Base-by-base conservation (phyloP, 2,329 filamentous ascomycete genomes). In the Botrytis tulipae region DNA sequence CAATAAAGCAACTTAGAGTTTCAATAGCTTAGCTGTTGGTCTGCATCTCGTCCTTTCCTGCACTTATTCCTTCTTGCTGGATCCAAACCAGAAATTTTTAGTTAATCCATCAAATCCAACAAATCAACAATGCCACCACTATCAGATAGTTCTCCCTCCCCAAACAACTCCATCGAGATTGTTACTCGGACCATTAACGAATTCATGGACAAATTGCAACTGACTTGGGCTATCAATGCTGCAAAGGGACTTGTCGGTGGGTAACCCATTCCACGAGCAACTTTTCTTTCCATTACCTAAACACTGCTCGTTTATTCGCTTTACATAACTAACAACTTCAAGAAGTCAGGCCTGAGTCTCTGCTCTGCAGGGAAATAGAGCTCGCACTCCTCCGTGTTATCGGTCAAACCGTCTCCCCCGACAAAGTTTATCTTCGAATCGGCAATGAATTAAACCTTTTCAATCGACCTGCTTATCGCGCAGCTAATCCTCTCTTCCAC, bases 261-360 rank as follows among this genome's bases (percentile, higher is more conserved):
- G 66, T 42, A n/a, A 29, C 6, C 1, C 32, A 16, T 48, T 67
- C 35, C 16, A 54, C 16, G 9, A 10, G 29, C 0, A 5, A 20
- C 20, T 5, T 29, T 14, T 14, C 18, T 22, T 32, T 25, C 12
- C n/a, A 2, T n/a, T 8, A 16, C 25, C 25, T n/a, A n/a, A 1
- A 2, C 4, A 4, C 3, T 25, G 10, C 6, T 32, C 10, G 1
- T 22, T 54, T n/a, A 4, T 22, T 18, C 1, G 9, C 10, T 22
- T 32, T 37, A 8, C 35, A 0, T 42, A 54, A 22, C n/a, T 69
- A 69, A 69, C n/a, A 44, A 9, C 0, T 25, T 3, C 7, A 16
- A 69, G 66, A 22, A 12, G 37, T 57, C n/a, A 20, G 1, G 2
- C n/a, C 48, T 16, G 25, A 37, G 3, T 57, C 35, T 22, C 66